Evolutionary conservation across 2,329 filamentous ascomycete genomes (phyloP).

Genomic region (Boeremia lycopersici): DNA sequence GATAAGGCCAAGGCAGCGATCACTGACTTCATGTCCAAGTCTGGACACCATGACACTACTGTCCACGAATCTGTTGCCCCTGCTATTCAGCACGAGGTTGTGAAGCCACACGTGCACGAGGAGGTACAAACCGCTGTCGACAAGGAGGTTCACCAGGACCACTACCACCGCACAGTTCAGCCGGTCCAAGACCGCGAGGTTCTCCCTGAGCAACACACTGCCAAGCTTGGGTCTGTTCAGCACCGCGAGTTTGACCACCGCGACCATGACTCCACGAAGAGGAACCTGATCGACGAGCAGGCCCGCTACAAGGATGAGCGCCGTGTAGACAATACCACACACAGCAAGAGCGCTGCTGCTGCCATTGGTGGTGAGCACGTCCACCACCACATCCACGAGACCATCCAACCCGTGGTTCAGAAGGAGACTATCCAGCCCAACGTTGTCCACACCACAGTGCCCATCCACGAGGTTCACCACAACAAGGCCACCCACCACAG

Average conservation of each 20-base stretch:
- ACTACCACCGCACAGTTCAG: slow-evolving; percentile 73
- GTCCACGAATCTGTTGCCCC: slow-evolving; percentile 69
- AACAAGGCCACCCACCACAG: slow-evolving; percentile 69
- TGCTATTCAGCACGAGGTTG: slow-evolving; percentile 64
- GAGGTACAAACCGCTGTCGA: slow-evolving; percentile 67
- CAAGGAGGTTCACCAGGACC: slow-evolving; percentile 73
- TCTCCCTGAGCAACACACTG: slow-evolving; percentile 66
- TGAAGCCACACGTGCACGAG: slow-evolving; percentile 67
- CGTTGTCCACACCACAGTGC: slow-evolving; percentile 73
- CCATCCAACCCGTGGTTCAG: slow-evolving; percentile 72
- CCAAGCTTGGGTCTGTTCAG: slow-evolving; percentile 64
- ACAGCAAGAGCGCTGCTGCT: slow-evolving; percentile 56
- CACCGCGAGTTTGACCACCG: slow-evolving; percentile 68
- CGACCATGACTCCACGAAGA: slow-evolving; percentile 51
- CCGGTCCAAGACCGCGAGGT: slow-evolving; percentile 63
- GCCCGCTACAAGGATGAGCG: slow-evolving; percentile 60
- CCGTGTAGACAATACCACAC: slow-evolving; percentile 54
- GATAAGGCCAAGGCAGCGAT: slow-evolving; percentile 69
- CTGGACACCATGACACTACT: slow-evolving; percentile 72
- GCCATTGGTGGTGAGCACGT: slow-evolving; percentile 66
- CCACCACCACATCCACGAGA: slow-evolving; percentile 71
- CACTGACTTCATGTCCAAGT: slow-evolving; percentile 62
- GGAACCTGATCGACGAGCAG: slow-evolving; percentile 53
- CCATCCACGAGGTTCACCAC: slow-evolving; percentile 75
- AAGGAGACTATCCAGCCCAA: slow-evolving; percentile 71